These are phyloP conservation scores for Angophora floribunda DNA, from an alignment of 345 rosid species.

Conservation along the genomic window DNA sequence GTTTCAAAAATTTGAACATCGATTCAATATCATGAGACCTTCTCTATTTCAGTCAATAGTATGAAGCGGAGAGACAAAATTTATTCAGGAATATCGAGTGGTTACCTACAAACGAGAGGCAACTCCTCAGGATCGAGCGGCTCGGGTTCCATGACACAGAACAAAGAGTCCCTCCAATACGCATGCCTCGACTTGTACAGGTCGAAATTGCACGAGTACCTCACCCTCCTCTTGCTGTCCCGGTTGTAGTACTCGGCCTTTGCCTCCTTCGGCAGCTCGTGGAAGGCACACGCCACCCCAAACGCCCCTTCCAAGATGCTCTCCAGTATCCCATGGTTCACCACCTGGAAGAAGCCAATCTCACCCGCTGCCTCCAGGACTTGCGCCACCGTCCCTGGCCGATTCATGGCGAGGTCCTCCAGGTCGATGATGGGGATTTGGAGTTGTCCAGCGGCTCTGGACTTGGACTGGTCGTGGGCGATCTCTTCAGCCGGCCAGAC, in stretches of 20 bases:
- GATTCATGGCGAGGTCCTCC: not conserved
- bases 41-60: not conserved
- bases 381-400: not conserved
- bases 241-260: conserved; percentile 7
- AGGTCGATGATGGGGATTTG: not conserved
- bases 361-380: not conserved
- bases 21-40: accelerated
- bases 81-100: not conserved
- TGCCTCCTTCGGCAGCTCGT: conserved; percentile 12
- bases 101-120: conserved; percentile 4
- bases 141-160: conserved; percentile 19
- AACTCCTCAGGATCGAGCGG: conserved; percentile 9
- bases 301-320: conserved; percentile 13
- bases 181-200: conserved; percentile 3
- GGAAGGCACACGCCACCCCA: conserved; percentile 3
- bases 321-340: conserved; percentile 31
- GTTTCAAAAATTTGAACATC: not conserved
- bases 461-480: not conserved
- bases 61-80: not conserved
- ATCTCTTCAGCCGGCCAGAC: not conserved
- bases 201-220: not conserved
- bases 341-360: conserved; percentile 29
- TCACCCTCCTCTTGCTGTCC: not conserved
- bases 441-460: not conserved
- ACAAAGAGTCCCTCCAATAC: conserved; percentile 30